These are phyloP conservation scores for Aspergillus haitiensis DNA, from an alignment of 495 filamentous ascomycete genomes.

Conservation along the genomic window DNA sequence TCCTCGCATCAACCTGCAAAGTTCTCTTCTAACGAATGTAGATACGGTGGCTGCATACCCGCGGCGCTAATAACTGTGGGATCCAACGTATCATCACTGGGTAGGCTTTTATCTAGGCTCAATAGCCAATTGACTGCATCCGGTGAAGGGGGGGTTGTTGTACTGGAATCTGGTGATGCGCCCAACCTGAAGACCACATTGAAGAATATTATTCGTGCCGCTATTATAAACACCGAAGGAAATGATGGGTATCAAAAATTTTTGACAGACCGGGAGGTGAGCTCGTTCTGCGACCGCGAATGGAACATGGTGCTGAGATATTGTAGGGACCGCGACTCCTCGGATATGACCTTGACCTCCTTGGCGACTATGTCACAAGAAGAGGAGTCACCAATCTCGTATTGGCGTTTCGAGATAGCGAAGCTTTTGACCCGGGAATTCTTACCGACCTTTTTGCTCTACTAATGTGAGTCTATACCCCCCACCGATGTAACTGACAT, in stretches of 20 bases:
- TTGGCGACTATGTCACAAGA: slow-evolving; percentile 63
- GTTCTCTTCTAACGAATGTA: slow-evolving; percentile 26
- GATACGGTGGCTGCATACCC: slow-evolving; percentile 60
- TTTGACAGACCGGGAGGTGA: slow-evolving; percentile 54
- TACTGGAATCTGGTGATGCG: slow-evolving; percentile 73
- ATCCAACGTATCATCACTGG: slow-evolving; percentile 80
- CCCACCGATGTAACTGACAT: neutral
- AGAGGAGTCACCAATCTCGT: slow-evolving; percentile 62
- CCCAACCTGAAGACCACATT: slow-evolving; percentile 79
- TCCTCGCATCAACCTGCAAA: neutral
- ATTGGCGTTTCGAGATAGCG: slow-evolving; percentile 83
- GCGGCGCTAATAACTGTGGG: slow-evolving; percentile 81
- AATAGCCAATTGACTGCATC: slow-evolving; percentile 52
- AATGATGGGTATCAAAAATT: slow-evolving; percentile 47
- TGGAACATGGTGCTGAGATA: neutral
- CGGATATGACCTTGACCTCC: slow-evolving; percentile 87
- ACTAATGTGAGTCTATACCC: slow-evolving; percentile 58
- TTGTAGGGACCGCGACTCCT: slow-evolving; percentile 68
- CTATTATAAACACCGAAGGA: slow-evolving; percentile 55
- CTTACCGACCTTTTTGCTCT: slow-evolving; percentile 76
- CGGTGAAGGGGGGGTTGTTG: slow-evolving; percentile 58
- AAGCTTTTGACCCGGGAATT: slow-evolving; percentile 82
- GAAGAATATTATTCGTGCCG: slow-evolving; percentile 78
- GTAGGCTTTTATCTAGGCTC: slow-evolving; percentile 65
- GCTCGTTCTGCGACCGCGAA: slow-evolving; percentile 18